Base-by-base conservation (phyloP, 176 grass and related monocot genomes). In the Dactylis glomerata region DNA sequence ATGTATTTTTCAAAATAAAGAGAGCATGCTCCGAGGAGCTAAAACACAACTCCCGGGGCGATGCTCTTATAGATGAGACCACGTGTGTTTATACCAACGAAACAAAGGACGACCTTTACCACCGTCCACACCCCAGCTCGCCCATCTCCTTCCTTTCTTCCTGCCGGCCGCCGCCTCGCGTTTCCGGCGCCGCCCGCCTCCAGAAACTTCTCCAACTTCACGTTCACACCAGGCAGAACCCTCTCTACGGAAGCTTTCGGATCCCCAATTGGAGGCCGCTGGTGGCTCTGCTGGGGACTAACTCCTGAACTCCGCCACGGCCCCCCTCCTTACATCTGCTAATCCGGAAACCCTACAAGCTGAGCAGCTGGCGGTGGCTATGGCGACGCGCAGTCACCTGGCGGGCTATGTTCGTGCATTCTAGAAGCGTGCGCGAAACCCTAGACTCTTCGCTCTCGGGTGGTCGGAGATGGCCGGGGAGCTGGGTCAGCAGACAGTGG, bases 401-500 rank as follows among this genome's bases (percentile, higher is more conserved):
- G 57, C 26, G 26, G 57, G 57, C 11, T 24, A 61, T 30, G 12
- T 30, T 61, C 12, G 24, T 6, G 57, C 27, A 31, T 16, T 63
- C 27, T 63, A 63, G 59, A 63, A 63, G 59, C 59, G 23, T 28
- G n/a, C 76, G 37, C 38, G 13, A 79, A 79, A 30, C 24, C 36
- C 76, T 79, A 63, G 23, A 44, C 76, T 59, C 55, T 59, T 62
- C 36, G 42, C 76, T 41, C 23, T 44, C 40, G 24, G 37, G 55
- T 31, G 56, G 76, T 22, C 16, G n/a, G 23, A 16, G 55, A 93
- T 93, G 93, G 89, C 89, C 50, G 90, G 68, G 68, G 90, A 96
- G 83, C 77, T 96, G 81, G 91, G 96, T 65, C 91, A 93, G 77
- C 89, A 96, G 93, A 99, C 90, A 30, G 93, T 94, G 80, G 91